A percentile compares a stretch with the other conserved stretches of the same genome.
Conservation (phyloP, 2,329 filamentous ascomycete genomes). For the Talaromyces sp. region DNA sequence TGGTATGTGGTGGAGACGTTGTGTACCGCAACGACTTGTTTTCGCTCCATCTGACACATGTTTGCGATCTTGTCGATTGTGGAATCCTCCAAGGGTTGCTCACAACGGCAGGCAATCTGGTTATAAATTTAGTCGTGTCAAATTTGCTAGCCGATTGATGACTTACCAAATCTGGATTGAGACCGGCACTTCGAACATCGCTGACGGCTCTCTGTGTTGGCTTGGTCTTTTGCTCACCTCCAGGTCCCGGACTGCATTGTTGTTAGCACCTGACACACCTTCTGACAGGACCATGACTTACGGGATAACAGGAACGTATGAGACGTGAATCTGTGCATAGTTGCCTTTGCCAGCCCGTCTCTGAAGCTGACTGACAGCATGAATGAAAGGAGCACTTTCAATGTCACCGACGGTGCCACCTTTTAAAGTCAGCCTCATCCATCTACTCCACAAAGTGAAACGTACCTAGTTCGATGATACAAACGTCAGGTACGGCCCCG, state of each 20-base stretch:
- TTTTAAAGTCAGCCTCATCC: conserved; percentile 34
- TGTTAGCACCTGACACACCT: not conserved
- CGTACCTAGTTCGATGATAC: conserved; percentile 61
- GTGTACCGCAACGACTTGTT: conserved; percentile 82
- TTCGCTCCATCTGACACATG: conserved; percentile 79
- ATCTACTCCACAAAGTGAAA: conserved; percentile 39
- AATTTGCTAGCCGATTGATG: not conserved
- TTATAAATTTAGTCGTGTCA: conserved; percentile 41
- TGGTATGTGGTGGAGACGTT: conserved; percentile 91
- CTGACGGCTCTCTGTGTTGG: conserved; percentile 90
- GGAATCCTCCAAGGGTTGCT: conserved; percentile 65
- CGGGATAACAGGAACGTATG: conserved; percentile 55
- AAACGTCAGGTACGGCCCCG: conserved; percentile 79
- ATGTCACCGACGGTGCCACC: conserved; percentile 57
- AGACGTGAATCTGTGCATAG: conserved; percentile 80
- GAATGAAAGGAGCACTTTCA: conserved; percentile 79
- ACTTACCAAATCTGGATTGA: conserved; percentile 18
- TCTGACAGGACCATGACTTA: not conserved
- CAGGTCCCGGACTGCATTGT: conserved; percentile 12
- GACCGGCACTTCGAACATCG: conserved; percentile 56
- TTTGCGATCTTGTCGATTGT: conserved; percentile 85
- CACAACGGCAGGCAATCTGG: conserved; percentile 90
- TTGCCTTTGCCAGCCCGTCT: conserved; percentile 68
- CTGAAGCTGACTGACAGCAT: conserved; percentile 75
- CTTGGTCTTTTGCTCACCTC: conserved; percentile 87